phyloP scores from a whole-genome alignment of 1,284 basidiomycete species.

The Cystobasidium sp. region DNA sequence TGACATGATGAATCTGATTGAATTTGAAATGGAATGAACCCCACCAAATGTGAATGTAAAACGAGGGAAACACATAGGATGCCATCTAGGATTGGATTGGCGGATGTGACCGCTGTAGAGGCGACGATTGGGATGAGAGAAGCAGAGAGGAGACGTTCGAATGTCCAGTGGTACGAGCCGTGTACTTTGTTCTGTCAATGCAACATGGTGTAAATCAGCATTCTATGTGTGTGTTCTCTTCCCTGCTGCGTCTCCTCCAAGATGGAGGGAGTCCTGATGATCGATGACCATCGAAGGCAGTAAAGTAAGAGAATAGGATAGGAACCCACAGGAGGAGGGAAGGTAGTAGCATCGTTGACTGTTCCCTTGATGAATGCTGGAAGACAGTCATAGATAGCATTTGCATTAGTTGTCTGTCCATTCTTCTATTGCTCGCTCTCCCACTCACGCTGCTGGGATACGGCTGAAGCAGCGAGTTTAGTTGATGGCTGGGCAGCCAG shows the following conservation, averaged over 20 bases:
- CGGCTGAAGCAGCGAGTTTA: constrained; percentile 24
- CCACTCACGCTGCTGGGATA: constrained; percentile 38
- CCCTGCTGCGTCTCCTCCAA: neutral
- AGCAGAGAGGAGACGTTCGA: constrained; percentile 88
- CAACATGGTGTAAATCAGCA: neutral
- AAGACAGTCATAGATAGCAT: neutral
- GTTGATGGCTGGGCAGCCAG: constrained; percentile 36
- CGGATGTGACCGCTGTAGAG: constrained; percentile 62
- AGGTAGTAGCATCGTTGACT: constrained; percentile 91
- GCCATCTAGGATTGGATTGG: constrained; percentile 79
- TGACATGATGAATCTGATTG: neutral
- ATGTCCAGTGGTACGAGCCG: constrained; percentile 97
- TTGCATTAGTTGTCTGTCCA: neutral
- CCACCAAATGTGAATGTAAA: constrained; percentile 90
- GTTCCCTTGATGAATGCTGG: constrained; percentile 88
- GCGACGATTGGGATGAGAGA: constrained; percentile 76
- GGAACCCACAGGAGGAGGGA: constrained; percentile 68
- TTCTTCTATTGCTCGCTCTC: too few species aligned
- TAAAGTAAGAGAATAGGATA: neutral
- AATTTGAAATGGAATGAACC: constrained; percentile 55
- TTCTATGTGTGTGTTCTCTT: neutral
- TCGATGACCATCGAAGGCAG: neutral
- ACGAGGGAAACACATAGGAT: constrained; percentile 82
- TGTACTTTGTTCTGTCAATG: constrained; percentile 66
- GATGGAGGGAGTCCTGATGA: neutral